These are phyloP conservation scores for Rhododendron ovatum DNA, from an alignment of 148 eudicot genomes.

Conservation along the genomic window DNA sequence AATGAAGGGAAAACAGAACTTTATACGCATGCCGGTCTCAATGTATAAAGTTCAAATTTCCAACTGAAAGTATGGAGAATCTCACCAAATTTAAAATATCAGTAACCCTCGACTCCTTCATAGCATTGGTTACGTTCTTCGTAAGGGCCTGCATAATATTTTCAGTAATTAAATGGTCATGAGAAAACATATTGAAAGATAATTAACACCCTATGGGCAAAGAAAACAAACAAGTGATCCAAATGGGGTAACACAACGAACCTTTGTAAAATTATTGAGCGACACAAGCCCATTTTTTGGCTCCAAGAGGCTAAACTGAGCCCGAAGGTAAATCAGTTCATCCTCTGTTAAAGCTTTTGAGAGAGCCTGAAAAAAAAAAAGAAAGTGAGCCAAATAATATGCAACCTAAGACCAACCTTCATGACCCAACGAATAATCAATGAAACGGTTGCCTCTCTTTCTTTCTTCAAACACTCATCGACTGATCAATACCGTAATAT, in stretches of 20 bases:
- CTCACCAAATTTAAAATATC: conserved; percentile 71
- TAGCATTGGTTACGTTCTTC: conserved; percentile 70
- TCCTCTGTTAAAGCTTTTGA: conserved; percentile 83
- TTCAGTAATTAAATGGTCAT: background rate
- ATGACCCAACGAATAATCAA: background rate
- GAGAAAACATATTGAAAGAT: background rate
- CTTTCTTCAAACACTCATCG: background rate
- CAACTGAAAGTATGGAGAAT: background rate
- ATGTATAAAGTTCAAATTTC: background rate
- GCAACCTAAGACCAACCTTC: background rate
- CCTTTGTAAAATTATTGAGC: conserved; percentile 67
- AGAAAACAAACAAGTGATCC: background rate
- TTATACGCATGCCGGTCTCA: background rate
- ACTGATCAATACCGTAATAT: background rate
- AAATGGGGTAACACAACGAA: conserved; percentile 24
- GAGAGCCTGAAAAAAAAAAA: conserved; percentile 59
- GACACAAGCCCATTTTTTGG: conserved; percentile 71
- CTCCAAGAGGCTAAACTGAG: conserved; percentile 74
- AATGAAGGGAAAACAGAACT: background rate
- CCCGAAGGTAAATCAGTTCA: conserved; percentile 62
- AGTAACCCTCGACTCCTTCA: conserved; percentile 71
- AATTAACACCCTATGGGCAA: background rate
- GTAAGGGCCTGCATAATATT: conserved; percentile 59
- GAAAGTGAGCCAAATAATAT: background rate
- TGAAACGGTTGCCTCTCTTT: background rate